Base-by-base conservation (phyloP, 2,329 filamentous ascomycete species). In the Calonectria henricotiae region DNA sequence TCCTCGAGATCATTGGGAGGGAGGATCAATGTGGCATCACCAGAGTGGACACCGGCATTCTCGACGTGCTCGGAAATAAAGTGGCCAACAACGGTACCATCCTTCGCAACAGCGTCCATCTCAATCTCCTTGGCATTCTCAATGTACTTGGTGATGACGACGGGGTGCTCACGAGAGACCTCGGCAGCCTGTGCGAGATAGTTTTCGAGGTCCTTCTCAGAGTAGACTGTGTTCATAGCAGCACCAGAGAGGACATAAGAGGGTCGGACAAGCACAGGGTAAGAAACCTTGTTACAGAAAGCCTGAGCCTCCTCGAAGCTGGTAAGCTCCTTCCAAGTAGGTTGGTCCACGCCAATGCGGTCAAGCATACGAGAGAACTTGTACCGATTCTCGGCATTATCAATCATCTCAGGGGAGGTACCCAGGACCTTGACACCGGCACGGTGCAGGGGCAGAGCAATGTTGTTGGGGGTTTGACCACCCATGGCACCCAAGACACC, bases 111-210 rank as follows among this genome's bases (percentile, higher is more conserved):
- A 46, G 96, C 96, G 78, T 99, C 96, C 96, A 99, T 98, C 84
- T 99, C 96, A 73, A 99, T 98, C 83, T 99, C 96, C 87, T 99
- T 98, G 74, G 96, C 96, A 76, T 97, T 96, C 86, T 99, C 96
- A 75, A 99, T 98, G 85, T 98, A 99, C 86, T 99, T 99, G 71
- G 96, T 98, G 79, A 99, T 98, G 71, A 99, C 96, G 12, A 99
- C 96, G 0, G 96, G 96, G 82, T 98, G 94, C 72, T 98, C 96
- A 72, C 94, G 91, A 6, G 96, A 98, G 55, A 99, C 96, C 74
- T 97, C 95, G 7, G 90, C 94, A 65, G 96, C 96, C 84, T 98
- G 96, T 74, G 93, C 90, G 51, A 99, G 88, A 83, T 97, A 98
- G 79, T 88, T 92, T 77, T 94, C 93, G 69, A 99, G 86, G 81